phyloP scores from a whole-genome alignment of 148 eudicot genomes.

The Vaccinium corymbosum region DNA sequence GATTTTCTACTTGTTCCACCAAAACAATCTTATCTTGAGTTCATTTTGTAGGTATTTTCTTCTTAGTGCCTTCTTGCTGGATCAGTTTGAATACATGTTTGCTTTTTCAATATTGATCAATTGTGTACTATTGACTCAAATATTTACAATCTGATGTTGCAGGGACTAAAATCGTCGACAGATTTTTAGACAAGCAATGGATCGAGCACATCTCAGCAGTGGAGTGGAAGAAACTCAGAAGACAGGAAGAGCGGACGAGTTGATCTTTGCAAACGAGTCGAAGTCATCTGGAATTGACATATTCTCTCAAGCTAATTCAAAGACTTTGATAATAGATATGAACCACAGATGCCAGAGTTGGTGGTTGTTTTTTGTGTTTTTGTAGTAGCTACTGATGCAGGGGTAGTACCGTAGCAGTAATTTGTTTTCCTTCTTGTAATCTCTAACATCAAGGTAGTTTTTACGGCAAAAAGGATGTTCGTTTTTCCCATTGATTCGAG shows the following conservation, averaged over 20 bases:
- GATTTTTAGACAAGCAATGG: not conserved
- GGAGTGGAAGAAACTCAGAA: conserved; percentile 5
- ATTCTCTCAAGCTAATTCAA: conserved; percentile 3
- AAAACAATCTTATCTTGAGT: not conserved
- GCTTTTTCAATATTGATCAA: not conserved
- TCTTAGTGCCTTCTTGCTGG: not conserved
- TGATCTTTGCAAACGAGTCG: not conserved
- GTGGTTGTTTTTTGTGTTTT: not conserved
- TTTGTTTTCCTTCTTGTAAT: not conserved
- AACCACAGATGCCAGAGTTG: not conserved
- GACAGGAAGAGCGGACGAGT: not conserved
- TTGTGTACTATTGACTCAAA: not conserved
- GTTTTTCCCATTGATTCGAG: not conserved
- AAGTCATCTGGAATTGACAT: not conserved
- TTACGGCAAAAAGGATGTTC: not conserved
- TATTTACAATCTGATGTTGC: not conserved
- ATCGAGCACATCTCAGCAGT: not conserved
- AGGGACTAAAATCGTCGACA: not conserved
- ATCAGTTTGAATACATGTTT: not conserved
- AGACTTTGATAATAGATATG: not conserved
- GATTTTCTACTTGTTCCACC: not conserved
- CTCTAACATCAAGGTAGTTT: not conserved
- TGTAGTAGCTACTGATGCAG: not conserved
- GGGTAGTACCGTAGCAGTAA: not conserved
- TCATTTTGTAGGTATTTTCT: not conserved